These are phyloP conservation scores for Ascoidea asiatica DNA, from an alignment of 805 yeast genomes.

Conservation along the genomic window DNA sequence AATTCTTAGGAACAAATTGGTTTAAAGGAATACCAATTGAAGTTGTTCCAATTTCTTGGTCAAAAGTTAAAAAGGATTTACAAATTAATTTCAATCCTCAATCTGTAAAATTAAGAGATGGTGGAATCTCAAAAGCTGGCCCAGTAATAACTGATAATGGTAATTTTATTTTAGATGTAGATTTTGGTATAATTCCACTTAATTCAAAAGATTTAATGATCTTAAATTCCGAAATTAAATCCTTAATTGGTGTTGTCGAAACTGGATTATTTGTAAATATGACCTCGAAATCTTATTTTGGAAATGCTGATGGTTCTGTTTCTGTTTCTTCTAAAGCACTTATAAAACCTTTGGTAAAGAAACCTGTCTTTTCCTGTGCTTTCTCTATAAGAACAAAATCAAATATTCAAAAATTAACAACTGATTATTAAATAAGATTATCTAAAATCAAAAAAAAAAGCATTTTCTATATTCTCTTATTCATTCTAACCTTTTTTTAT, in stretches of 20 bases:
- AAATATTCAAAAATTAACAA: too few species aligned
- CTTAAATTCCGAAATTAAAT: conserved; percentile 56
- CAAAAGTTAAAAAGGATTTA: conserved; percentile 58
- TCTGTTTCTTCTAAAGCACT: background rate
- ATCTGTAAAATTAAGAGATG: conserved; percentile 58
- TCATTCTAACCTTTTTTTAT: too few species aligned
- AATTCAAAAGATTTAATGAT: conserved; percentile 20
- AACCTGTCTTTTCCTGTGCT: too few species aligned
- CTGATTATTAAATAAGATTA: too few species aligned
- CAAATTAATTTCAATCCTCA: conserved; percentile 37
- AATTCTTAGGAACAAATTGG: conserved; percentile 69
- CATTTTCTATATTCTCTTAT: too few species aligned
- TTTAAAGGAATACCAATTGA: conserved; percentile 89
- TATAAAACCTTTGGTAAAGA: too few species aligned
- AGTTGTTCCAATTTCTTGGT: conserved; percentile 80
- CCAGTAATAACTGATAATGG: conserved; percentile 94
- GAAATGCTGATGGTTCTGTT: conserved; percentile 56
- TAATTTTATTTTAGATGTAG: conserved; percentile 85
- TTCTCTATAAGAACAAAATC: too few species aligned
- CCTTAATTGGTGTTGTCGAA: conserved; percentile 87
- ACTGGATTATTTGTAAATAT: conserved; percentile 75
- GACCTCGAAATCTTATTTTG: conserved; percentile 79
- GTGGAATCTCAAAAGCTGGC: conserved; percentile 89
- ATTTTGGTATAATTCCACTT: conserved; percentile 59
- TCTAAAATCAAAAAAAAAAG: too few species aligned